Base-by-base conservation (phyloP, 2,329 filamentous ascomycete species). In the Lachnellula suecica region DNA sequence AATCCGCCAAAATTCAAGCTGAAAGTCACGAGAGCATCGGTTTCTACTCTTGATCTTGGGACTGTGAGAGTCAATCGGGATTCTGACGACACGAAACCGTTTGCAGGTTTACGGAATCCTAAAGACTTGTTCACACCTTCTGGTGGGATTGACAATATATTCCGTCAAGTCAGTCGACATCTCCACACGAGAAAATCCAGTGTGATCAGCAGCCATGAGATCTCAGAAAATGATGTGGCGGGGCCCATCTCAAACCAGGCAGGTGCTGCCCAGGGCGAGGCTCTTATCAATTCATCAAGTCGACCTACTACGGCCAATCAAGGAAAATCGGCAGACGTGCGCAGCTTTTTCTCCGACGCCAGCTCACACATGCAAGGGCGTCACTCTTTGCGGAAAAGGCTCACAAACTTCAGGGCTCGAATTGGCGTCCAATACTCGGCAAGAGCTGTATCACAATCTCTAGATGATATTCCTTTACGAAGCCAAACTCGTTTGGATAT, bases 301-400 rank as follows among this genome's bases (percentile, higher is more conserved):
- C 47, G 31, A 22, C 44, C 46, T 40, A 54, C 48, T 27, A 35
- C 51, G 47, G 44, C 47, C 47, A 51, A 25, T 45, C 56, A 37
- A 25, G 31, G 59, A 23, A 60, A 56, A 37, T 51, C 58, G 10
- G 37, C 55, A 8, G 68, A 67, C 53, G 64, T 59, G 22, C 61
- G 55, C 43, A 71, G 69, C 49, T 70, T 69, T 43, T 71, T 71
- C 45, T 72, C 70, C 2, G 68, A 71, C 52, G 64, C 71, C 44
- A 72, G 70, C 56, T 71, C 69, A 4, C 63, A 60, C 43, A 43
- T 47, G 15, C 47, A 62, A 17, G 57, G 44, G 7, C 42, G 46
- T 20, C 51, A 57, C 22, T 63, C 56, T 45, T 47, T 68, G 31
- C 53, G 63, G 11, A 62, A 62, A 44, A 58, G 60, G 47, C 49